These are phyloP conservation scores for Heracleum sosnowskyi DNA, from an alignment of 129 eudicot genomes.

Conservation along the genomic window DNA sequence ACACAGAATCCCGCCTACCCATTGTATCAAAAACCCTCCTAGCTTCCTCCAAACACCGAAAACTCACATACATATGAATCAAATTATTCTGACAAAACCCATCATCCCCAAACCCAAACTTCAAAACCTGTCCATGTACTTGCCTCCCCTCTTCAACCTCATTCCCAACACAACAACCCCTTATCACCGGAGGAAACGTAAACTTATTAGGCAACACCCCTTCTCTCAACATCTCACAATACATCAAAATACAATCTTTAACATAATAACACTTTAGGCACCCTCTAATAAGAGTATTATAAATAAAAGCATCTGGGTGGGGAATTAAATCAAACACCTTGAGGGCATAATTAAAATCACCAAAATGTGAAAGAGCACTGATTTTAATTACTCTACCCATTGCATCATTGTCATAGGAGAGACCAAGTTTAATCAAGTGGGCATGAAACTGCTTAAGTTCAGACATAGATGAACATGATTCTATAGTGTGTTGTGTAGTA, in stretches of 20 bases:
- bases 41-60: conserved; percentile 39
- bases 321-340: conserved; percentile 45
- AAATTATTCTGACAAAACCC: conserved; percentile 40
- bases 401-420: conserved; percentile 50
- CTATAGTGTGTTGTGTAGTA: conserved; percentile 18
- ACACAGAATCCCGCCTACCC: conserved; percentile 33
- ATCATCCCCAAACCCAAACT: conserved; percentile 38
- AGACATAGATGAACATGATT: conserved; percentile 45
- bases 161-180: conserved; percentile 36
- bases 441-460: conserved; percentile 65
- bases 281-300: conserved; percentile 47
- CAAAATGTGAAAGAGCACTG: conserved; percentile 49
- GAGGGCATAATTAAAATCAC: conserved; percentile 61
- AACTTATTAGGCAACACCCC: conserved; percentile 37
- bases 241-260: conserved; percentile 32
- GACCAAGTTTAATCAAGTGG: conserved; percentile 57
- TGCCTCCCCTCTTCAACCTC: conserved; percentile 36
- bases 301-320: conserved; percentile 63
- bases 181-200: conserved; percentile 44
- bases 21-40: conserved; percentile 42
- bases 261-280: conserved; percentile 24
- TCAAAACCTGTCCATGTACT: conserved; percentile 45
- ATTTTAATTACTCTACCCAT: conserved; percentile 64
- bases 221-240: conserved; percentile 31
- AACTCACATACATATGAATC: conserved; percentile 53